Evolutionary conservation across 805 yeast genomes (phyloP).

Genomic region (Candida michaelii): DNA sequence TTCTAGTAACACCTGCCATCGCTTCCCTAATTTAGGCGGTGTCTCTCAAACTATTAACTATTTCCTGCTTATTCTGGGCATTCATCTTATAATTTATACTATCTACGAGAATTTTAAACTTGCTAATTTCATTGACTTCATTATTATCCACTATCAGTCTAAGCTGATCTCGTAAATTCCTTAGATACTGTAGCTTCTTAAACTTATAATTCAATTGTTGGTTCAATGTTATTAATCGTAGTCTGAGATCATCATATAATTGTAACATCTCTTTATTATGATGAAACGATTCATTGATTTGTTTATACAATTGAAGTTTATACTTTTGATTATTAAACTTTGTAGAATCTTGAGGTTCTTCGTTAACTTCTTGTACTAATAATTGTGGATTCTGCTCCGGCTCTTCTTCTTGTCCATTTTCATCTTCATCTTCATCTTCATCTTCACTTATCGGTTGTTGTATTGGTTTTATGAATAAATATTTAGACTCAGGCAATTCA

Average conservation of each 20-base stretch:
- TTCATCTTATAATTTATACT: conserved; percentile 12
- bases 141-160: background rate
- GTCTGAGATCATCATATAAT: conserved; percentile 23
- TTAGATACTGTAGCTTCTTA: conserved; percentile 30
- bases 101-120: conserved; percentile 20
- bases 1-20: no score
- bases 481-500: conserved; percentile 35
- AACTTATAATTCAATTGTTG: conserved; percentile 24
- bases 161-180: conserved; percentile 13
- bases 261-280: conserved; percentile 13
- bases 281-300: conserved; percentile 22
- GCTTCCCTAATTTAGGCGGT: background rate
- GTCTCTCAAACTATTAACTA: conserved; percentile 9
- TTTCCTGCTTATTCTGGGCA: conserved; percentile 4
- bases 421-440: conserved; percentile 7
- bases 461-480: conserved; percentile 19
- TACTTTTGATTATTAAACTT: conserved; percentile 1
- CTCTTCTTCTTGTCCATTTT: conserved; percentile 1
- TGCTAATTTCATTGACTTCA: conserved; percentile 20
- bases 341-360: background rate
- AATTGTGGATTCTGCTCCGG: conserved; percentile 4
- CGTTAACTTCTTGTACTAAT: conserved; percentile 13
- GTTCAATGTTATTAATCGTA: conserved; percentile 18
- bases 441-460: background rate
- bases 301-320: conserved; percentile 10